Evolutionary conservation across 2,329 filamentous ascomycete genomes (phyloP).

Genomic region (Scytalidium lignicola): DNA sequence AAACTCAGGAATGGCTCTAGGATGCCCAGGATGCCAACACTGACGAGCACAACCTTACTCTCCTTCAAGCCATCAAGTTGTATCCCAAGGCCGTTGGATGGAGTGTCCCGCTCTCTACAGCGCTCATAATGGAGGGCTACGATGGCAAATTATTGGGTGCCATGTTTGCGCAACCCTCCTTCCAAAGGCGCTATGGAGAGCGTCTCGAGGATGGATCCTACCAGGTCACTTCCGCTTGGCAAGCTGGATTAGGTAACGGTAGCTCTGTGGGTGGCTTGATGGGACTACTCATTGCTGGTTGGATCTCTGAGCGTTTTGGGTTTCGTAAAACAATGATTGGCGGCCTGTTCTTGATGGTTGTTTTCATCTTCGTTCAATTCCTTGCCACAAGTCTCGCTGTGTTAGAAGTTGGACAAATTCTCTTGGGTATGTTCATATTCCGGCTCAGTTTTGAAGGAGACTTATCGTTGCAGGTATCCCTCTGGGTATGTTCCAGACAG

Average conservation of each 20-base stretch:
- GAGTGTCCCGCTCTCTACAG: conserved; percentile 28
- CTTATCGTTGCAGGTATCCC: too few species aligned
- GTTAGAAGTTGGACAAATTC: conserved; percentile 36
- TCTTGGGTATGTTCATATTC: conserved; percentile 41
- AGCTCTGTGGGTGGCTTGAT: conserved; percentile 35
- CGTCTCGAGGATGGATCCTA: conserved; percentile 24
- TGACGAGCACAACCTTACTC: conserved; percentile 4
- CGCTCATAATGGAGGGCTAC: conserved; percentile 34
- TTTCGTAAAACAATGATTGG: conserved; percentile 41
- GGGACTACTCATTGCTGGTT: conserved; percentile 35
- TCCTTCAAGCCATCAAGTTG: conserved; percentile 4
- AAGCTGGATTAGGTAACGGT: conserved; percentile 36
- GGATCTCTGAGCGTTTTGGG: conserved; percentile 33
- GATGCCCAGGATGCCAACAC: too few species aligned
- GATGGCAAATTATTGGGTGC: conserved; percentile 29
- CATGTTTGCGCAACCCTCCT: conserved; percentile 27
- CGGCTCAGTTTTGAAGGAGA: too few species aligned
- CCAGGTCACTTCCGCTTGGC: conserved; percentile 34
- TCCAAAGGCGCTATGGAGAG: conserved; percentile 24
- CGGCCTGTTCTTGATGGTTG: conserved; percentile 35
- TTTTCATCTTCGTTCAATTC: conserved; percentile 42
- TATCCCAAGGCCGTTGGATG: conserved; percentile 16
- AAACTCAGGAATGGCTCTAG: too few species aligned
- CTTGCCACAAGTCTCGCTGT: conserved; percentile 40
- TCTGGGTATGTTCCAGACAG: conserved; percentile 44